Evolutionary conservation across 139 green algal genomes (phyloP).

Genomic region (Pseudopediastrum boryanum): DNA sequence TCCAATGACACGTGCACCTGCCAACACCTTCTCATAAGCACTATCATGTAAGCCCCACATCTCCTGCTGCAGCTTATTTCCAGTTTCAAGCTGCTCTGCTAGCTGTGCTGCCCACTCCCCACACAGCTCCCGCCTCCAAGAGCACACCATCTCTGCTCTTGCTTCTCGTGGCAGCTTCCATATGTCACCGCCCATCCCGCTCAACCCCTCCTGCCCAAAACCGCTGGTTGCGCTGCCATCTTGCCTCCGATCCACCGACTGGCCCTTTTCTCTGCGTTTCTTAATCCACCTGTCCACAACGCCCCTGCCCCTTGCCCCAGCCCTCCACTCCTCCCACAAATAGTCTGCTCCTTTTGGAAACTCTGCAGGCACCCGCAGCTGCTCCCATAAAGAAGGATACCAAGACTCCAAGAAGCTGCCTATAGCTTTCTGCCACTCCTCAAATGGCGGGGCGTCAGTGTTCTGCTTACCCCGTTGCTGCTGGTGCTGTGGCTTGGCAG

Average conservation of each 20-base stretch:
- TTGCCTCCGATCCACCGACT: background rate
- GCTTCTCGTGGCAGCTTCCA: constrained; percentile 2
- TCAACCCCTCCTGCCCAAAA: background rate
- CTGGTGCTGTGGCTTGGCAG: background rate
- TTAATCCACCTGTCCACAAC: constrained; percentile 6
- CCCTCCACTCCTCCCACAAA: background rate
- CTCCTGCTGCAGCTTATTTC: constrained; percentile 33
- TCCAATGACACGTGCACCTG: constrained; percentile 42
- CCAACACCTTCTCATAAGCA: constrained; percentile 4
- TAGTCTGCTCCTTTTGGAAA: constrained; percentile 6
- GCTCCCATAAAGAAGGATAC: background rate
- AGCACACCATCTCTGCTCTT: background rate
- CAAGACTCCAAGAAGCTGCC: background rate
- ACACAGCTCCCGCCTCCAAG: constrained; percentile 5
- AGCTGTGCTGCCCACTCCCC: constrained; percentile 26
- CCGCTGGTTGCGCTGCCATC: background rate
- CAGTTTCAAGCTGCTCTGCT: background rate
- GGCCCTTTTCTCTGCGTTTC: background rate
- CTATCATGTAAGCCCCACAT: constrained; percentile 31
- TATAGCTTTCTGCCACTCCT: constrained; percentile 15
- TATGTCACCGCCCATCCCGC: constrained; percentile 15
- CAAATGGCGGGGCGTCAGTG: background rate
- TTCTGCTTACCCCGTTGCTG: background rate
- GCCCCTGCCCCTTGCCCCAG: background rate
- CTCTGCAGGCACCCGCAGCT: background rate